Conservation (phyloP, 805 yeast genomes). For the Wickerhamiella azymoides region DNA sequence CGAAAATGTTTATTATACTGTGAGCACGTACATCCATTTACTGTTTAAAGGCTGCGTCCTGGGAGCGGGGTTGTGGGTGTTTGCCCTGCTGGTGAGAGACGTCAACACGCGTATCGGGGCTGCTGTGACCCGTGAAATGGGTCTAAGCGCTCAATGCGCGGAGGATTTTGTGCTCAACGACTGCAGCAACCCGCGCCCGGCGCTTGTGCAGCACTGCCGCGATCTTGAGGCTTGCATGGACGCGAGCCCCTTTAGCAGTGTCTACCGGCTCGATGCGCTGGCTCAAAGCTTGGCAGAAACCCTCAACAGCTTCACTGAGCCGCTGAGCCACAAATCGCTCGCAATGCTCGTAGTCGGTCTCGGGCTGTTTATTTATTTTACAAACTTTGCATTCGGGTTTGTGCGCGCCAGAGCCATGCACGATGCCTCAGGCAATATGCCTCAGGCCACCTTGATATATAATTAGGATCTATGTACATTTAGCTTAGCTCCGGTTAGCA, state of each 20-base stretch:
- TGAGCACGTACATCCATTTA: slow-evolving; percentile 53
- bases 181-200: slow-evolving; percentile 60
- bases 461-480: background rate
- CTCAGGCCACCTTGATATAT: background rate
- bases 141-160: slow-evolving; percentile 51
- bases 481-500: slow-evolving; percentile 8
- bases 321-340: slow-evolving; percentile 33
- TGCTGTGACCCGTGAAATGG: slow-evolving; percentile 39
- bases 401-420: slow-evolving; percentile 11
- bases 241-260: slow-evolving; percentile 44
- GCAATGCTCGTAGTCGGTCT: slow-evolving; percentile 7
- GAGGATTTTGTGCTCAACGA: slow-evolving; percentile 53
- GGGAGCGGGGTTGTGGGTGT: slow-evolving; percentile 33
- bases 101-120: slow-evolving; percentile 51
- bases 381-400: slow-evolving; percentile 19
- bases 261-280: slow-evolving; percentile 50
- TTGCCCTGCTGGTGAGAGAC: slow-evolving; percentile 45
- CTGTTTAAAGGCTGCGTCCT: slow-evolving; percentile 40
- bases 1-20: slow-evolving; percentile 34
- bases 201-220: slow-evolving; percentile 52
- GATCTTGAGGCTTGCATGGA: slow-evolving; percentile 73
- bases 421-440: background rate
- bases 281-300: slow-evolving; percentile 73
- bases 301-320: slow-evolving; percentile 54
- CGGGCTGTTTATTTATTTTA: slow-evolving; percentile 11